These are phyloP conservation scores for Tilletia caries DNA, from an alignment of 1,284 basidiomycete genomes.

Conservation along the genomic window DNA sequence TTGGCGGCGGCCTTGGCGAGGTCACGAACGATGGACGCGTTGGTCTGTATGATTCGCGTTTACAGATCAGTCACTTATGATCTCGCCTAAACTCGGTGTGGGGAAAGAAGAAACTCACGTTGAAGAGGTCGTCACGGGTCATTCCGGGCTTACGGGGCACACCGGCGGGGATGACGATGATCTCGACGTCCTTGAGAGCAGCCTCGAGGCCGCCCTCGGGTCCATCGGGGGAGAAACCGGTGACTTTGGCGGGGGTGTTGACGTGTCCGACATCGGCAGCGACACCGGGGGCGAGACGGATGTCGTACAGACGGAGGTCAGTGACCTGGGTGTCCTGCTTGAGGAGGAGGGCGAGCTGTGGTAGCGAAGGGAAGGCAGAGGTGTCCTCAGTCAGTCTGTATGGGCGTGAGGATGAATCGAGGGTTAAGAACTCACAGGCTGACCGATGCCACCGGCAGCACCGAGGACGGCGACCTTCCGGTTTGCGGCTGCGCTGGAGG, in stretches of 20 bases:
- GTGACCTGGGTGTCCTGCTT: conserved; percentile 80
- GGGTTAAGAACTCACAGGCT: conserved; percentile 54
- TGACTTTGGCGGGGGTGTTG: conserved; percentile 79
- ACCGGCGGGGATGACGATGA: conserved; percentile 96
- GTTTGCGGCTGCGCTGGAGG: conserved; percentile 68
- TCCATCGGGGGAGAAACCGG: conserved; percentile 65
- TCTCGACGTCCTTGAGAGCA: conserved; percentile 77
- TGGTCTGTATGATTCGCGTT: conserved; percentile 66
- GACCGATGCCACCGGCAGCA: conserved; percentile 78
- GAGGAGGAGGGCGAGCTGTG: conserved; percentile 71
- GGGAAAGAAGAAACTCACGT: conserved; percentile 61
- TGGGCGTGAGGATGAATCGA: too few species aligned
- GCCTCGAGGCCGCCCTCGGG: conserved; percentile 75
- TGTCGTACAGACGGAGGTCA: conserved; percentile 58
- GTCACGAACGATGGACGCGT: conserved; percentile 92
- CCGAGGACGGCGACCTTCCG: conserved; percentile 86
- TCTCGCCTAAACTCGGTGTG: too few species aligned
- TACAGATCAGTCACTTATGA: too few species aligned
- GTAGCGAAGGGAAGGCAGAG: too few species aligned
- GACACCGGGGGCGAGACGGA: conserved; percentile 57
- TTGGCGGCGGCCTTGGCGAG: conserved; percentile 83
- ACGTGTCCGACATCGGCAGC: conserved; percentile 65
- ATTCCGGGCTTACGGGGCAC: conserved; percentile 61
- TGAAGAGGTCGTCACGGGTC: conserved; percentile 99
- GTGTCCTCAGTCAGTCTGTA: too few species aligned